Conservation (phyloP, 305 asterid genomes). For the Solanum hybrid region DNA sequence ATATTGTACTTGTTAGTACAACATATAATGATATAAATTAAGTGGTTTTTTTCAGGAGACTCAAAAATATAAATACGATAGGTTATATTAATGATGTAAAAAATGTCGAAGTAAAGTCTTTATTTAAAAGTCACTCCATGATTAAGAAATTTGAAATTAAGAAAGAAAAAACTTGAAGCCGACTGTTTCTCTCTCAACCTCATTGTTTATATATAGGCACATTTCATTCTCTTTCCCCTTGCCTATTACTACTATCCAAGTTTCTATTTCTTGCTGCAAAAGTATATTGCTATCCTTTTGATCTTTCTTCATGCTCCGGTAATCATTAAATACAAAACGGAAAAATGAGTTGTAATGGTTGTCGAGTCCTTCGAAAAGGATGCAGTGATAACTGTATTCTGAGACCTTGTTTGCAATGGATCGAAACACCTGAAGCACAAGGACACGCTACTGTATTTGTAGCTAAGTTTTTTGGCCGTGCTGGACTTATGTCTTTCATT, state of each 20-base stretch:
- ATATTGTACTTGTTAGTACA: not conserved
- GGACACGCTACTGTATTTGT: conserved; percentile 85
- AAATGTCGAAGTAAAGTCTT: not conserved
- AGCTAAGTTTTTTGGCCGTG: conserved; percentile 87
- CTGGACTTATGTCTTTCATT: conserved; percentile 78
- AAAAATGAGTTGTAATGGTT: conserved; percentile 77
- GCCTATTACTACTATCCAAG: not conserved
- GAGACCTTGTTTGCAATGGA: conserved; percentile 60
- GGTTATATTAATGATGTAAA: not conserved
- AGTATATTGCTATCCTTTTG: not conserved
- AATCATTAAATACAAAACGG: not conserved
- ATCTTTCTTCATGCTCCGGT: conserved; percentile 6
- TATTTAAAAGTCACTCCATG: not conserved
- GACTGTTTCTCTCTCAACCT: conserved; percentile 15
- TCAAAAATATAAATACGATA: not conserved
- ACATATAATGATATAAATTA: not conserved
- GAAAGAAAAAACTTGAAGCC: conserved; percentile 10
- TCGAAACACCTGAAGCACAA: conserved; percentile 53
- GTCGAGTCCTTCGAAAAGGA: conserved; percentile 76
- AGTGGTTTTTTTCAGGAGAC: not conserved
- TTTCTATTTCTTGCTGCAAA: not conserved
- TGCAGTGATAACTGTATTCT: conserved; percentile 67
- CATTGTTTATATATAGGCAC: conserved; percentile 22
- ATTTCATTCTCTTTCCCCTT: conserved; percentile 5
- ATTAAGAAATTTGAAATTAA: not conserved